Conservation (phyloP, 495 filamentous ascomycete species). For the Xylaria nigripes region DNA sequence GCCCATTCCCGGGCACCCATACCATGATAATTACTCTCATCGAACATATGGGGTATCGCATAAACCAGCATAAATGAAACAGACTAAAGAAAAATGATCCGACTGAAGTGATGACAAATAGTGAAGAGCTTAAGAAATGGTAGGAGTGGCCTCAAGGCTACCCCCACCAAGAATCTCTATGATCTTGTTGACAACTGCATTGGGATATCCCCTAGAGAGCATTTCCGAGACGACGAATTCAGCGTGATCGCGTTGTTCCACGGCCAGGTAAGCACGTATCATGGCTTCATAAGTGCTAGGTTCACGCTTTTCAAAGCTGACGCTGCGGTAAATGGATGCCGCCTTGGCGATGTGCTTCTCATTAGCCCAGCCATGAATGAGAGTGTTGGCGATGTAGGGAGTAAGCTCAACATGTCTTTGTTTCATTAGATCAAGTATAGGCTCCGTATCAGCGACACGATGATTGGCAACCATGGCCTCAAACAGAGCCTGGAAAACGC, state of each 20-base stretch:
- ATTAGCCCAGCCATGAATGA: conserved; percentile 96
- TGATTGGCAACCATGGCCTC: conserved; percentile 96
- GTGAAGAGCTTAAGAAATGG: conserved; percentile 8
- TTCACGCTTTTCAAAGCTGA: conserved; percentile 70
- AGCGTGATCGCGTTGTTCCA: conserved; percentile 67
- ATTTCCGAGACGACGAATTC: conserved; percentile 80
- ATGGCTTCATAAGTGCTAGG: conserved; percentile 99
- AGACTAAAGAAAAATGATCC: conserved; percentile 9
- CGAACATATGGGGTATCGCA: conserved; percentile 33
- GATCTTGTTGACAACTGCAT: conserved; percentile 85
- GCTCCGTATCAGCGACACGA: conserved; percentile 65
- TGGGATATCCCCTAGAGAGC: conserved; percentile 80
- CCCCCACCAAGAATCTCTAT: conserved; percentile 75
- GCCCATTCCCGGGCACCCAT: conserved; percentile 17
- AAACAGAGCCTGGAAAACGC: conserved; percentile 90
- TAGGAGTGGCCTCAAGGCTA: conserved; percentile 21
- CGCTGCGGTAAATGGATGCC: conserved; percentile 64
- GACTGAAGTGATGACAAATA: neutral
- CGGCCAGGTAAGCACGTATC: conserved; percentile 84
- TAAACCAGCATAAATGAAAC: conserved; percentile 26
- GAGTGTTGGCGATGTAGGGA: conserved; percentile 94
- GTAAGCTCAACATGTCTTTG: conserved; percentile 71
- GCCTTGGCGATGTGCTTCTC: conserved; percentile 75
- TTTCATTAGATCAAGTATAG: conserved; percentile 66
- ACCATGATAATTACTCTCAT: conserved; percentile 13